Evolutionary conservation across 768 basidiomycete species (phyloP).

Genomic region (Polyporus arcularius): DNA sequence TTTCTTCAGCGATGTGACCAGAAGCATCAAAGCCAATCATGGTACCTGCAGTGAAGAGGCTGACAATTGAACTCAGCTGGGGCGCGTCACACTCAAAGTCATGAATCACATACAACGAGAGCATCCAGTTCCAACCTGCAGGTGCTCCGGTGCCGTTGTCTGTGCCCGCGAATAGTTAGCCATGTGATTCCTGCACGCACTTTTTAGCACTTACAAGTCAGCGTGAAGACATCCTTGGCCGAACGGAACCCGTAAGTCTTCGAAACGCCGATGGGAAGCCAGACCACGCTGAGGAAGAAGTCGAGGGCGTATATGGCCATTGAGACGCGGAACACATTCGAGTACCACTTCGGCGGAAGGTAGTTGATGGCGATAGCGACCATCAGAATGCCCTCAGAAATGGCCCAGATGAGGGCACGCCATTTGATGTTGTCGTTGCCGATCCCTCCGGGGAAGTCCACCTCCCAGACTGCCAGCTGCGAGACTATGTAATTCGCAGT

Average conservation of each 20-base stretch:
- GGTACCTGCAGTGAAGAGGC: slow-evolving; percentile 85
- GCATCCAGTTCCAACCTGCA: slow-evolving; percentile 87
- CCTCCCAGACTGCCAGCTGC: slow-evolving; percentile 75
- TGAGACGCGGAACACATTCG: slow-evolving; percentile 75
- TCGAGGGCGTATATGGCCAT: slow-evolving; percentile 78
- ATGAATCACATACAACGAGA: slow-evolving; percentile 66
- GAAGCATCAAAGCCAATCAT: slow-evolving; percentile 81
- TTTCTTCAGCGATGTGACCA: slow-evolving; percentile 36
- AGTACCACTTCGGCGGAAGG: slow-evolving; percentile 75
- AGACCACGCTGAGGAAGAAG: slow-evolving; percentile 85
- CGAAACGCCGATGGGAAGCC: slow-evolving; percentile 90
- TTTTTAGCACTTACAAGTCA: slow-evolving; percentile 56
- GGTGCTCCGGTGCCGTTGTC: slow-evolving; percentile 90
- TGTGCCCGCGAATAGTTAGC: slow-evolving; percentile 29
- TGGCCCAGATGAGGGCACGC: slow-evolving; percentile 82
- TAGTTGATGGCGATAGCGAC: slow-evolving; percentile 82
- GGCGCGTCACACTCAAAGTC: neutral
- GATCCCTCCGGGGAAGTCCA: slow-evolving; percentile 82
- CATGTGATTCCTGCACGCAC: neutral
- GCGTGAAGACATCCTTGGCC: slow-evolving; percentile 81
- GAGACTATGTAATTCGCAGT: slow-evolving; percentile 91
- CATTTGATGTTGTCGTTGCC: slow-evolving; percentile 74
- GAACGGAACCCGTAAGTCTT: slow-evolving; percentile 88
- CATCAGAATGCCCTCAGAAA: slow-evolving; percentile 73
- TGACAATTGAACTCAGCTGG: slow-evolving; percentile 26